Evolutionary conservation across 2,329 filamentous ascomycete species (phyloP).

Genomic region (Sphaerostilbella broomeana): DNA sequence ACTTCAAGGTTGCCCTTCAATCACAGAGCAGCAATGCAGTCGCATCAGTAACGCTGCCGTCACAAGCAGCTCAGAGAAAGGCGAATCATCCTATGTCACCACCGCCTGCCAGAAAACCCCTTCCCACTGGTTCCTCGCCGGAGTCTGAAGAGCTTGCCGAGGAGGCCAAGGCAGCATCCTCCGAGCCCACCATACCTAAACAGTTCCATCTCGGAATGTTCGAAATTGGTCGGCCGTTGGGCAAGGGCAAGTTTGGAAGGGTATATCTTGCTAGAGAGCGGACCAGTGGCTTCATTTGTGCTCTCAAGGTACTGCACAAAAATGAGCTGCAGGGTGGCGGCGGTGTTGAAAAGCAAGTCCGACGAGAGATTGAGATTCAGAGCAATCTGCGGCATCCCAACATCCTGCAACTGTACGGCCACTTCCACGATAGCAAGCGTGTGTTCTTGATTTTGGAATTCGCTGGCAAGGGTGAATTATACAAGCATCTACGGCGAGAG

Average conservation of each 20-base stretch:
- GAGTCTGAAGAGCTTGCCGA: constrained; percentile 42
- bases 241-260: constrained; percentile 67
- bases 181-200: constrained; percentile 49
- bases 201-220: constrained; percentile 80
- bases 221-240: constrained; percentile 65
- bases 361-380: constrained; percentile 68
- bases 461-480: constrained; percentile 58
- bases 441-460: constrained; percentile 69
- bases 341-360: constrained; percentile 64
- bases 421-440: constrained; percentile 66
- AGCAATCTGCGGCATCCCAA: constrained; percentile 66
- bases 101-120: constrained; percentile 37
- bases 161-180: constrained; percentile 46
- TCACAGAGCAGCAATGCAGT: constrained; percentile 63
- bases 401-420: constrained; percentile 55
- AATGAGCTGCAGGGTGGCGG: constrained; percentile 63
- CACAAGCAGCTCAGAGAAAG: constrained; percentile 56
- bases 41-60: constrained; percentile 60
- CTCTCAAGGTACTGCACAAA: constrained; percentile 66
- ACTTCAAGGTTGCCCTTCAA: constrained; percentile 81
- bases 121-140: constrained; percentile 35
- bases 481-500: constrained; percentile 63
- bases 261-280: constrained; percentile 66
- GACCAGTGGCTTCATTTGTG: constrained; percentile 61
- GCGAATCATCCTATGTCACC: constrained; percentile 43